Evolutionary conservation across 73 alveolate genomes (phyloP).

Genomic region (Stentor roeselii): DNA sequence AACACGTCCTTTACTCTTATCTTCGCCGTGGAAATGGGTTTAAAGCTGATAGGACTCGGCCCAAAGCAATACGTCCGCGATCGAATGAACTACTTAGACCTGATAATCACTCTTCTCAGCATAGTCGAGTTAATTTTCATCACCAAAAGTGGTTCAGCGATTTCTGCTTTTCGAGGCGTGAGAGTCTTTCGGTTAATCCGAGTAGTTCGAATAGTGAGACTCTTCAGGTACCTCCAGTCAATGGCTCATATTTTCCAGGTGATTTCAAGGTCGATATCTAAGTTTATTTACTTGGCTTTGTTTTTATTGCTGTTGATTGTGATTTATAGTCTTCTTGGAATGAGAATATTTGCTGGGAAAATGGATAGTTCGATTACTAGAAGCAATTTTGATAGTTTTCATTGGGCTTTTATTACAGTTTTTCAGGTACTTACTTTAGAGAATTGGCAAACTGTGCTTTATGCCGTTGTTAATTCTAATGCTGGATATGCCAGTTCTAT

Average conservation of each 20-base stretch:
- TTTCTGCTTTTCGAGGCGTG: slow-evolving; percentile 54
- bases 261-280: slow-evolving; percentile 43
- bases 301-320: slow-evolving; percentile 46
- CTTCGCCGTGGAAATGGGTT: slow-evolving; percentile 76
- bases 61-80: slow-evolving; percentile 47
- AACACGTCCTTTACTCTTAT: slow-evolving; percentile 68
- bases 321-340: neutral
- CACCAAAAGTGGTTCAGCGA: slow-evolving; percentile 31
- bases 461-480: slow-evolving; percentile 27
- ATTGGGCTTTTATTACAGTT: slow-evolving; percentile 43
- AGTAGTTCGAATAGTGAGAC: slow-evolving; percentile 40
- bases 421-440: slow-evolving; percentile 57
- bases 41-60: slow-evolving; percentile 77
- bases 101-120: slow-evolving; percentile 25
- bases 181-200: slow-evolving; percentile 67
- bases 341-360: slow-evolving; percentile 35
- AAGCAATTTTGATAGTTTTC: slow-evolving; percentile 64
- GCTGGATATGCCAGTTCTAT: slow-evolving; percentile 32
- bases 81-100: slow-evolving; percentile 51
- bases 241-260: slow-evolving; percentile 70
- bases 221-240: slow-evolving; percentile 44
- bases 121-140: slow-evolving; percentile 45
- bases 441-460: slow-evolving; percentile 61
- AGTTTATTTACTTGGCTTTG: slow-evolving; percentile 58
- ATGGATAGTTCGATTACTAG: slow-evolving; percentile 42